A percentile compares a stretch with the other conserved stretches of the same genome.
Conservation (phyloP, 768 basidiomycete species). For the Suillus lakei region DNA sequence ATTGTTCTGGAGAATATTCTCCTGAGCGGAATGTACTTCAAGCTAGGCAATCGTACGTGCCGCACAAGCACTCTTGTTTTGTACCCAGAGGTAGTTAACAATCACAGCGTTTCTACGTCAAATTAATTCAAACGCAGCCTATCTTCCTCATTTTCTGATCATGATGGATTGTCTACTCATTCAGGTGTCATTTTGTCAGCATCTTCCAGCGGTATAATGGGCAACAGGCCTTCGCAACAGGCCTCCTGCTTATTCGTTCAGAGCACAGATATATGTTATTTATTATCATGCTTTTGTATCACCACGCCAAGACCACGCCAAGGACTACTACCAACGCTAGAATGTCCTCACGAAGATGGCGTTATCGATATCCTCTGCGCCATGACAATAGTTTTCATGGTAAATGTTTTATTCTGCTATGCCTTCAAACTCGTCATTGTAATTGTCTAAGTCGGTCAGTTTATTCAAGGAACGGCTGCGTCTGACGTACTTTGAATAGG, state of each 20-base stretch:
- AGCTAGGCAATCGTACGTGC: not conserved
- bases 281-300: not conserved
- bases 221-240: too few relatives aligned
- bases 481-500: not conserved
- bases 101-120: not conserved
- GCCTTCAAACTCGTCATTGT: not conserved
- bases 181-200: too few relatives aligned
- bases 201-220: too few relatives aligned
- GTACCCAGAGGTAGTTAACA: not conserved
- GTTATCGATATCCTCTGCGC: not conserved
- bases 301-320: not conserved
- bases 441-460: not conserved
- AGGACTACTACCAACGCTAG: too few relatives aligned
- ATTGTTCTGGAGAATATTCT: not conserved
- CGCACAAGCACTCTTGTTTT: not conserved
- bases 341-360: too few relatives aligned
- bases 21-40: not conserved
- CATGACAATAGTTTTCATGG: not conserved
- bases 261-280: too few relatives aligned
- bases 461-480: not conserved
- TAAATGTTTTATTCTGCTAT: not conserved
- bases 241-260: too few relatives aligned
- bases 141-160: not conserved
- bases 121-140: not conserved
- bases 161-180: too few relatives aligned